Conservation (phyloP, 2,329 filamentous ascomycete species). For the Cladophialophora psammophila region DNA sequence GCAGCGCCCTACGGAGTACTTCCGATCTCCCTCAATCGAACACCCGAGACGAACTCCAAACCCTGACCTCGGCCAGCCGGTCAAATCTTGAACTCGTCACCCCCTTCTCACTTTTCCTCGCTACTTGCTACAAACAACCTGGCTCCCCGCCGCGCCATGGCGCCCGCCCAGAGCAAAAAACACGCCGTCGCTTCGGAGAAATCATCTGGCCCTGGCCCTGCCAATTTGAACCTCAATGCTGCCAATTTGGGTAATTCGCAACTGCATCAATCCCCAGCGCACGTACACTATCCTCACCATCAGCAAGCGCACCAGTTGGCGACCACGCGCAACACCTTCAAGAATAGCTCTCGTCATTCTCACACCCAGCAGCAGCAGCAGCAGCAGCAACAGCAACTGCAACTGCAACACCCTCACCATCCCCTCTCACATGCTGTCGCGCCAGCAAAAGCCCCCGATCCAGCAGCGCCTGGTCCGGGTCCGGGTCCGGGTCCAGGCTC, state of each 20-base stretch:
- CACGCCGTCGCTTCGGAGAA: slow-evolving; percentile 36
- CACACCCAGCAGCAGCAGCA: slow-evolving; percentile 13
- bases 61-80: slow-evolving; percentile 21
- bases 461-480: slow-evolving; percentile 16
- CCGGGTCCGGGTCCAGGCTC: slow-evolving; percentile 16
- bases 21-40: slow-evolving; percentile 22
- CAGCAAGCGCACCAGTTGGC: slow-evolving; percentile 15
- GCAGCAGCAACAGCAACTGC: slow-evolving; percentile 11
- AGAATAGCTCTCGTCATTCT: slow-evolving; percentile 19
- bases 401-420: slow-evolving; percentile 12
- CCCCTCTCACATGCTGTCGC: slow-evolving; percentile 22
- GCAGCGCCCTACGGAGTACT: slow-evolving; percentile 15
- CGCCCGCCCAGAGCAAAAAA: slow-evolving; percentile 31
- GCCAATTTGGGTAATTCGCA: slow-evolving; percentile 17
- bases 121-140: slow-evolving; percentile 18
- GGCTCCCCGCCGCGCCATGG: slow-evolving; percentile 30
- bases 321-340: slow-evolving; percentile 14
- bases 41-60: slow-evolving; percentile 21
- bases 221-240: slow-evolving; percentile 19
- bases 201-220: slow-evolving; percentile 23
- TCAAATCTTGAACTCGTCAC: slow-evolving; percentile 22
- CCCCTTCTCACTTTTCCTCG: slow-evolving; percentile 26
- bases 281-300: slow-evolving; percentile 9
- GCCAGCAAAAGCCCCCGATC: slow-evolving; percentile 18
- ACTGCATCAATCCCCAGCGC: slow-evolving; percentile 6